Conservation (phyloP, 805 yeast genomes). For the Tetrapisispora phaffii region DNA sequence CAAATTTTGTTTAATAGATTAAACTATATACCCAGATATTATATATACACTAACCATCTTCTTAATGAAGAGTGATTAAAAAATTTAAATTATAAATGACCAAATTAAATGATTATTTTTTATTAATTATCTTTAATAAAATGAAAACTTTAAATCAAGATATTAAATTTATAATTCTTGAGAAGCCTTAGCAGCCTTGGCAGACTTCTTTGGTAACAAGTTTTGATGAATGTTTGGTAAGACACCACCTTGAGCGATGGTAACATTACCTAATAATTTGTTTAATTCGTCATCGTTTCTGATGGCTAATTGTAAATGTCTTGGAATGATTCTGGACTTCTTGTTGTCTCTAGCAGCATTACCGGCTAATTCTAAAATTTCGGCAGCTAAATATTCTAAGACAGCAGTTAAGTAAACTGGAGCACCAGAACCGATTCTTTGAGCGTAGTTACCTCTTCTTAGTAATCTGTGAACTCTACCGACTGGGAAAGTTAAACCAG, state of each 20-base stretch:
- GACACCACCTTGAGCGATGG: slow-evolving; percentile 99
- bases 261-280: slow-evolving; percentile 85
- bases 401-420: slow-evolving; percentile 97
- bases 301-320: slow-evolving; percentile 96
- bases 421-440: slow-evolving; percentile 98
- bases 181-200: slow-evolving; percentile 50
- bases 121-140: neutral
- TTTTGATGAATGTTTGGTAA: slow-evolving; percentile 93
- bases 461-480: slow-evolving; percentile 97
- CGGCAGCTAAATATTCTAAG: slow-evolving; percentile 93
- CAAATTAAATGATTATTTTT: neutral
- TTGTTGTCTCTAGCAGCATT: slow-evolving; percentile 99
- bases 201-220: slow-evolving; percentile 74
- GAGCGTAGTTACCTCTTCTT: slow-evolving; percentile 96
- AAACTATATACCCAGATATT: slow-evolving; percentile 4
- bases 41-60: slow-evolving; percentile 3
- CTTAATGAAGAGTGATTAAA: neutral
- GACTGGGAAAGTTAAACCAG: slow-evolving; percentile 98
- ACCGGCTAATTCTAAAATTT: slow-evolving; percentile 96
- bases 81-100: neutral
- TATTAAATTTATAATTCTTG: slow-evolving; percentile 44
- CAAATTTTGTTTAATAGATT: slow-evolving; percentile 1
- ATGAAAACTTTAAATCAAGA: neutral
- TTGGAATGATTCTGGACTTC: slow-evolving; percentile 97
- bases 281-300: slow-evolving; percentile 98